Base-by-base conservation (phyloP, 1,139 yeast genomes). In the Magnusiomyces ingens region DNA sequence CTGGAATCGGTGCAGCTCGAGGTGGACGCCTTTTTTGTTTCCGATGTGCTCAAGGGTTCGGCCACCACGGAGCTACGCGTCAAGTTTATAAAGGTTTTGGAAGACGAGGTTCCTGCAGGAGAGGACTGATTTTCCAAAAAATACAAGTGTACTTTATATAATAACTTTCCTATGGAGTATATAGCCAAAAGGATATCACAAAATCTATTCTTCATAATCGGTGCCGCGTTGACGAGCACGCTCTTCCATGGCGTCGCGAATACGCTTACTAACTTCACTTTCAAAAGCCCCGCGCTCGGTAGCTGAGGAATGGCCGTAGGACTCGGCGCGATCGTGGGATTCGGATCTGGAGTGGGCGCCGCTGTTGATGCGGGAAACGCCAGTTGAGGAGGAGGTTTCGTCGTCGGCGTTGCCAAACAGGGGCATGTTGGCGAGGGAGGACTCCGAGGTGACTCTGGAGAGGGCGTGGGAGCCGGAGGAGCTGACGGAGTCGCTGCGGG, bases 31-130 rank as follows among this genome's bases (percentile, higher is more conserved):
- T 75, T 73, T 62, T 93, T 91, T 67, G 79, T 88, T 2, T 81
- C 84, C 61, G 99, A 93, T 67, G 81, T 78, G 1, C 73, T 93
- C 55, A 79, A 91, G 57, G 99, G 98, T 0, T 94, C 90, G 62
- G 84, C 84, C 19, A 74, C 73, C 44, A 91, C 97, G 0, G 98
- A 91, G 64, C 71, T 93, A 57, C 77, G 84, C 59, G 80, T 94
- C 58, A 82, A 82, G 63, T 74, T 93, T 62, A 74, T 84, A 52
- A 83, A 78, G 64, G 79, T 89, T 4, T 73, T 93, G 61, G 90
- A 87, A 67, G 99, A 93, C 66, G 99, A 93, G 71, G 85, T 93
- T 47, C 99, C 99, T 8, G 95, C 95, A 6, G 98, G 98, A 19
- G 98, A 93, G 68, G 97, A 91, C 62, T 90, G 71, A 47, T 26